These are phyloP conservation scores for Phyllosticta citriasiana DNA, from an alignment of 2,329 filamentous ascomycete genomes.

Conservation along the genomic window DNA sequence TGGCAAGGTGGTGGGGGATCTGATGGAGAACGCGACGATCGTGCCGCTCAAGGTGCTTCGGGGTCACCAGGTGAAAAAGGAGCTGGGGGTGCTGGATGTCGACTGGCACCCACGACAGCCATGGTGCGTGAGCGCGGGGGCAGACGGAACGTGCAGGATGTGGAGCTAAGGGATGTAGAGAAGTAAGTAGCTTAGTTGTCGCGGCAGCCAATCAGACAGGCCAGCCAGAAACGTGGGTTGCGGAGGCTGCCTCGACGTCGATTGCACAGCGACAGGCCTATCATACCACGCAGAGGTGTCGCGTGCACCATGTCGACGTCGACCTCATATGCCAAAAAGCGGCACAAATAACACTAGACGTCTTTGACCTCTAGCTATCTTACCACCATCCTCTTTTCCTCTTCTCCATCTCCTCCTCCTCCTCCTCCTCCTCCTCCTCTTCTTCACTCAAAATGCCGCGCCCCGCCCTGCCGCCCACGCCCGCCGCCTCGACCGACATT, in stretches of 20 bases:
- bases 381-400: neutral
- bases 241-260: neutral
- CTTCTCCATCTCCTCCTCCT: neutral
- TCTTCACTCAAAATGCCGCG: constrained; percentile 48
- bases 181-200: neutral
- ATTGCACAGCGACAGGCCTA: neutral
- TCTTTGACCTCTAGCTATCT: neutral
- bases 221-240: neutral
- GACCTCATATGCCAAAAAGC: neutral
- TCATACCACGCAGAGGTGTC: neutral
- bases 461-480: constrained; percentile 60
- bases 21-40: constrained; percentile 94
- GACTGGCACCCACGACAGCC: constrained; percentile 94
- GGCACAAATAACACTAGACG: neutral
- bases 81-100: constrained; percentile 83
- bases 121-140: constrained; percentile 89
- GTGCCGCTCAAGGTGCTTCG: constrained; percentile 90
- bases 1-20: constrained; percentile 84
- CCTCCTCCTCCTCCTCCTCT: neutral
- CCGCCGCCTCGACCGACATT: constrained; percentile 71
- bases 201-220: constrained; percentile 4
- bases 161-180: constrained; percentile 48
- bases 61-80: constrained; percentile 77
- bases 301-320: neutral
- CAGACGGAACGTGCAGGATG: constrained; percentile 82